Evolutionary conservation across 768 basidiomycete genomes (phyloP).

Genomic region (Dacryopinax spathularia): DNA sequence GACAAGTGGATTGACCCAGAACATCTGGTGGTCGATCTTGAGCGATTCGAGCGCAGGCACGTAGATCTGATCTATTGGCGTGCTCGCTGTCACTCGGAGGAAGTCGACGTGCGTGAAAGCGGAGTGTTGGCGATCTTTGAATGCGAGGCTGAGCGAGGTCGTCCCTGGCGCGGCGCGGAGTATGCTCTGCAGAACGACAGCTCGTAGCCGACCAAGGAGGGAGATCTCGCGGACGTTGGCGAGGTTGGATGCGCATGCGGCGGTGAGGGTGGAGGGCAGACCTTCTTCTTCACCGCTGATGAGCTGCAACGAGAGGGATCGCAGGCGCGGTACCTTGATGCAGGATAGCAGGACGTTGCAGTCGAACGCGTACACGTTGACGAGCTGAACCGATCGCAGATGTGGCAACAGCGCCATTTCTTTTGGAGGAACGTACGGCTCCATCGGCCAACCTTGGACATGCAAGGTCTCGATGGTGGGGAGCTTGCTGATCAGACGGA

Average conservation of each 20-base stretch:
- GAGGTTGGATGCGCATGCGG: not conserved
- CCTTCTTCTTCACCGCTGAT: conserved; percentile 2
- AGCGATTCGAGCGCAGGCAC: not conserved
- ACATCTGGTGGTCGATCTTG: conserved; percentile 2
- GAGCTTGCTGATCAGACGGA: not conserved
- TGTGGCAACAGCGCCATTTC: not conserved
- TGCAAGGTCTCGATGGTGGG: not conserved
- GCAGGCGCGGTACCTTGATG: not conserved
- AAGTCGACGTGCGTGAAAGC: conserved; percentile 1
- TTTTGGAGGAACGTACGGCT: not conserved
- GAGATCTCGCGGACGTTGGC: not conserved
- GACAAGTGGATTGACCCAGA: not conserved
- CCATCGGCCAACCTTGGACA: not conserved
- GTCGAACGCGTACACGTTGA: not conserved
- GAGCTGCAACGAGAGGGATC: not conserved
- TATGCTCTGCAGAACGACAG: not conserved
- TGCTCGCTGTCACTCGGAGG: not conserved
- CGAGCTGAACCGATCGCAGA: not conserved
- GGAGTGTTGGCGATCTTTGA: not conserved
- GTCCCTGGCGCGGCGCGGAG: not conserved
- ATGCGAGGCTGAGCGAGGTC: not conserved
- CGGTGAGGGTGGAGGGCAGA: not conserved
- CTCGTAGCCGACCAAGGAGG: not conserved
- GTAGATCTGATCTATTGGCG: not conserved
- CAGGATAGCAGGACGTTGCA: not conserved